Evolutionary conservation across 2,329 filamentous ascomycete species (phyloP), one percentile per base, ranked within the genome.

Genomic region (Diaporthe helianthi): DNA sequence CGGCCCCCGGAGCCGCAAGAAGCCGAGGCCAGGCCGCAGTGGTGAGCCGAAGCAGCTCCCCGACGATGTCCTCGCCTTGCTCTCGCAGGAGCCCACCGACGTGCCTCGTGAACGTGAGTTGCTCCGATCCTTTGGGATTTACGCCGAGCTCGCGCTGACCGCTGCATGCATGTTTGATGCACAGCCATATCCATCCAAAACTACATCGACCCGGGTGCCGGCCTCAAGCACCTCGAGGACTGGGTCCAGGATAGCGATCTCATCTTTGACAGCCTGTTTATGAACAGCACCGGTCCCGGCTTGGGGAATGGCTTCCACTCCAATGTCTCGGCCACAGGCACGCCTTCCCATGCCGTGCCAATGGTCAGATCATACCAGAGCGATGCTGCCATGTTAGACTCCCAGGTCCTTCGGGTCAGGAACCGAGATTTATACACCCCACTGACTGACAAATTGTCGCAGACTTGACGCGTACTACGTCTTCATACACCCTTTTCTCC

Each of bases 401-500:
- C 19, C 33, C 61, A 41, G 5, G 12, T 22, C 31, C 24, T 4
- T 3, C 17, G 9, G 24, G 22, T 51, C 38, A 10, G 24, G 51
- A 53, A 10, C 19, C 24, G 1, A 26, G 26, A 19, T 26, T 72
- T 66, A 26, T 5, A 15, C 15, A 22, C 29, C n/a, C n/a, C n/a
- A n/a, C 22, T 19, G 2, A 52, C 65, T 72, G n/a, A 67, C 44
- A 36, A 1, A 6, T 29, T 12, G 61, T 47, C 8, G 6, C 22
- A 78, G 75, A 55, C 76, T 85, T 24, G 81, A 84, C 69, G 84
- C 83, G 4, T 86, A 86, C 73, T 86, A 86, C 71, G 79, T 83
- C 67, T 86, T 82, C 79, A 83, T 86, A 67, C 84, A 86, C 70
- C 80, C 83, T 0, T 86, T 80, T 69, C 82, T 86, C 22, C 84